phyloP scores from a whole-genome alignment of 1,139 yeast genomes.

The Yamadazyma mexicana region DNA sequence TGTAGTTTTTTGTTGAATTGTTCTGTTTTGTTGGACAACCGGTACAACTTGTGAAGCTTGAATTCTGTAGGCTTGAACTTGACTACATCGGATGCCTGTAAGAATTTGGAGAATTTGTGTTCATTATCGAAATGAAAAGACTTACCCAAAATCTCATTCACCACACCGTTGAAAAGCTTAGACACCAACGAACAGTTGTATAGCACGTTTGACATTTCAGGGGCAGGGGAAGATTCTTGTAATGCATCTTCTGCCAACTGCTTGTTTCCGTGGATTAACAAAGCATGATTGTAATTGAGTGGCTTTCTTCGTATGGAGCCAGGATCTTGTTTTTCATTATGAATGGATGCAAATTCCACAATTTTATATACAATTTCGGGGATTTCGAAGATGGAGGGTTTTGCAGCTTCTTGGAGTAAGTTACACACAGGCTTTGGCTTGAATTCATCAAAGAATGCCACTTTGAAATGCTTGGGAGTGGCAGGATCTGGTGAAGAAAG shows the following conservation, averaged over 20 bases:
- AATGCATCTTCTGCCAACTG: constrained; percentile 52
- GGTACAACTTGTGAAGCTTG: constrained; percentile 39
- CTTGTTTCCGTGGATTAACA: constrained; percentile 50
- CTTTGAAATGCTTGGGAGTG: constrained; percentile 5
- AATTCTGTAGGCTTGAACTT: constrained; percentile 29
- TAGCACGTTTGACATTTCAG: constrained; percentile 24
- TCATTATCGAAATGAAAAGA: constrained; percentile 57
- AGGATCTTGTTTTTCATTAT: constrained; percentile 31
- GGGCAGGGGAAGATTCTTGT: constrained; percentile 20
- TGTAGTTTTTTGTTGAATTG: constrained; percentile 23
- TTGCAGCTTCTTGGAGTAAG: not conserved
- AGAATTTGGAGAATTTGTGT: constrained; percentile 46
- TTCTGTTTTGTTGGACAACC: constrained; percentile 23
- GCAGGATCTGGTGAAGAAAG: constrained; percentile 22
- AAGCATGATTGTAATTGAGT: constrained; percentile 58
- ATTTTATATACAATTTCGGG: constrained; percentile 77
- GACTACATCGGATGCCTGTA: constrained; percentile 11
- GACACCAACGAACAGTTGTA: constrained; percentile 68
- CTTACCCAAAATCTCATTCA: constrained; percentile 54
- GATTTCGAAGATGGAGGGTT: constrained; percentile 58
- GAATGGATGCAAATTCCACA: constrained; percentile 56
- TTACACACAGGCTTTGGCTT: constrained; percentile 4
- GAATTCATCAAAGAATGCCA: constrained; percentile 7
- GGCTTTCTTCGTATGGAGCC: constrained; percentile 73
- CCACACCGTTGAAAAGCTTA: constrained; percentile 59